Evolutionary conservation across 768 basidiomycete species (phyloP).

Genomic region (Trametes cinnabarina): DNA sequence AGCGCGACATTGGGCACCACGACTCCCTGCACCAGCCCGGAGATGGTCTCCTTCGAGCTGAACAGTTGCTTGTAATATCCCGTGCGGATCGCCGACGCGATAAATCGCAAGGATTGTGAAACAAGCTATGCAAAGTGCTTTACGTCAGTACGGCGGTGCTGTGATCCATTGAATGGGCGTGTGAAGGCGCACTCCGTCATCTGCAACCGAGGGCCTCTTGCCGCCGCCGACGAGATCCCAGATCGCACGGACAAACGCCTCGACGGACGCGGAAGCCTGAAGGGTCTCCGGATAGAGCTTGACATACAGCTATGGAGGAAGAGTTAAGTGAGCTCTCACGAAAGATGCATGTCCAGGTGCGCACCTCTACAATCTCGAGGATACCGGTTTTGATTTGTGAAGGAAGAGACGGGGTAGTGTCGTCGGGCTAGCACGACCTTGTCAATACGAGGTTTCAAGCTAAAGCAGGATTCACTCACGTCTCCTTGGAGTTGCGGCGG

Average conservation of each 20-base stretch:
- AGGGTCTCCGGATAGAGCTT: slow-evolving; percentile 82
- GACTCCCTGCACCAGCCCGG: slow-evolving; percentile 82
- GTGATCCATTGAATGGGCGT: not conserved
- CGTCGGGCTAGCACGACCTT: slow-evolving; percentile 57
- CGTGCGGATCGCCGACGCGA: slow-evolving; percentile 89
- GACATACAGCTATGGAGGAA: slow-evolving; percentile 58
- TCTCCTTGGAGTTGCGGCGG: slow-evolving; percentile 64
- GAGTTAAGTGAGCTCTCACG: not conserved
- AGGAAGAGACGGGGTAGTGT: slow-evolving; percentile 79
- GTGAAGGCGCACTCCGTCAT: slow-evolving; percentile 60
- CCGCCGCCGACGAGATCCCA: slow-evolving; percentile 83
- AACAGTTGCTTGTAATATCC: slow-evolving; percentile 81
- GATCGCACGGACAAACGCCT: slow-evolving; percentile 80
- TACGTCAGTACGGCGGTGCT: not conserved
- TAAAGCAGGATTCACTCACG: slow-evolving; percentile 42
- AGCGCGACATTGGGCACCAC: slow-evolving; percentile 91
- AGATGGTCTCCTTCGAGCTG: slow-evolving; percentile 76
- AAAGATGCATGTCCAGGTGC: not conserved
- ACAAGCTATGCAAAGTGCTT: slow-evolving; percentile 63
- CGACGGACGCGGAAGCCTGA: slow-evolving; percentile 58
- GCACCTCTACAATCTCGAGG: slow-evolving; percentile 86
- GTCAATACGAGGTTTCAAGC: not conserved
- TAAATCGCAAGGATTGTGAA: slow-evolving; percentile 85
- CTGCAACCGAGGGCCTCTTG: slow-evolving; percentile 63
- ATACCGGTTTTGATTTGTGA: slow-evolving; percentile 87